A percentile compares a stretch with the other conserved stretches of the same genome.
These are phyloP conservation scores for Podaxis sp. DNA, from an alignment of 768 basidiomycete genomes.

Conservation along the genomic window DNA sequence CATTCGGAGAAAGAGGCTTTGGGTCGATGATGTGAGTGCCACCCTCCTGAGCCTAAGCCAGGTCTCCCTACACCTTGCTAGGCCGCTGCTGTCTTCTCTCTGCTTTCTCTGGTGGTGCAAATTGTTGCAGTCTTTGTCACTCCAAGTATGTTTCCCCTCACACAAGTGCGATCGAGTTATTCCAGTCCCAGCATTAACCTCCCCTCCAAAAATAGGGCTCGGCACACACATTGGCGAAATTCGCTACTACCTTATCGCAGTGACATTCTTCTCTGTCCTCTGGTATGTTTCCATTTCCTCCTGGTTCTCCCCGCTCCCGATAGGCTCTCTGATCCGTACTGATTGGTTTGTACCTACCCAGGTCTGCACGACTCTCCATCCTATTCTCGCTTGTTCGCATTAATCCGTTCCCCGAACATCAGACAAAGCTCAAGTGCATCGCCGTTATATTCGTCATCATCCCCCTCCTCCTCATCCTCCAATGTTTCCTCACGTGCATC, in stretches of 20 bases:
- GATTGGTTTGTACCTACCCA: conserved; percentile 14
- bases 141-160: conserved; percentile 20
- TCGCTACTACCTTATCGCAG: conserved; percentile 36
- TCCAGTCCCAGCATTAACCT: background rate
- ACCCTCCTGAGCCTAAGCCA: background rate
- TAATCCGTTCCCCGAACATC: conserved; percentile 29
- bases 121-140: conserved; percentile 30
- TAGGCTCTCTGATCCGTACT: background rate
- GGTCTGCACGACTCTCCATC: conserved; percentile 51
- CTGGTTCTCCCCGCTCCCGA: background rate
- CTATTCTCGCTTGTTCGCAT: conserved; percentile 56
- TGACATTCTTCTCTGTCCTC: conserved; percentile 37
- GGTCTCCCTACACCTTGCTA: conserved; percentile 10
- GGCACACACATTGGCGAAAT: conserved; percentile 19
- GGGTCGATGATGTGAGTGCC: conserved; percentile 37
- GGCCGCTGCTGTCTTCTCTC: conserved; percentile 31
- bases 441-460: conserved; percentile 31
- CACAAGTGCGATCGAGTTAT: background rate
- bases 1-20: conserved; percentile 30
- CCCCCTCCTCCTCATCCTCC: conserved; percentile 37
- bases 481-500: conserved; percentile 47
- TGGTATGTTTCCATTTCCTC: conserved; percentile 28
- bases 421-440: conserved; percentile 21
- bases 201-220: conserved; percentile 2
- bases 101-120: conserved; percentile 26